Base-by-base conservation (phyloP, 768 basidiomycete species). In the Gloeopeniophorella convolvens region DNA sequence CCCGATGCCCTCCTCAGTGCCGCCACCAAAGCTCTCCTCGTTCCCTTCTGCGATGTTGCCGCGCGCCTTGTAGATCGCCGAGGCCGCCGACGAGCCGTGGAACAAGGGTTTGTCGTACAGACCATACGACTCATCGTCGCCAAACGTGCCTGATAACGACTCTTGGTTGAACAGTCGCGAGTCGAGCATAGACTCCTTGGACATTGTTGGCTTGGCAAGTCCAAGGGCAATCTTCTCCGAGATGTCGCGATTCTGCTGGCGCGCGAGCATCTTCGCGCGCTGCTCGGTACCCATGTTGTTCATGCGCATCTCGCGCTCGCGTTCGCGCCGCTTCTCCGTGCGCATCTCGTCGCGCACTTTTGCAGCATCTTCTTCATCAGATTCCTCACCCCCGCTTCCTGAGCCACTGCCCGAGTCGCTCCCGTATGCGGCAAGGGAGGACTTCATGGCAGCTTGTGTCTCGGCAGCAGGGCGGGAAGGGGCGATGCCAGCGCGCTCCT, bases 201-300 rank as follows among this genome's bases (percentile, higher is more conserved):
- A 91, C 54, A 88, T 63, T 1, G 94, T 93, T 5, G 96, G 96
- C 67, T 98, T 99, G 27, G 96, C 96, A 41, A 99, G 80, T 32
- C 96, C 96, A 27, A 99, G 81, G 4, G 96, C 96, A 45, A 99
- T 84, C 75, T 99, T 98, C 70, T 99, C 96, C 2, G 96, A 99
- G 40, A 99, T 98, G 67, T 98, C 96, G 62, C 96, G 90, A 65
- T 98, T 95, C 70, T 96, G 93, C 59, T 97, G 91, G 47, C 89
- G 82, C 18, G 95, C 93, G 52, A 98, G 73, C 78, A 89, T 83
- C 73, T 96, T 97, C 32, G 96, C 93, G 13, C 96, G 78, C 63
- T 93, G 90, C 68, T 98, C 96, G 24, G 85, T 79, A 21, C 96
- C 96, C 96, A 99, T 99, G 63, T 98, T 96, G 68, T 78, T 92